These are phyloP conservation scores for Chrysoporthe austroafricana DNA, from an alignment of 2,329 filamentous ascomycete genomes.

Conservation along the genomic window DNA sequence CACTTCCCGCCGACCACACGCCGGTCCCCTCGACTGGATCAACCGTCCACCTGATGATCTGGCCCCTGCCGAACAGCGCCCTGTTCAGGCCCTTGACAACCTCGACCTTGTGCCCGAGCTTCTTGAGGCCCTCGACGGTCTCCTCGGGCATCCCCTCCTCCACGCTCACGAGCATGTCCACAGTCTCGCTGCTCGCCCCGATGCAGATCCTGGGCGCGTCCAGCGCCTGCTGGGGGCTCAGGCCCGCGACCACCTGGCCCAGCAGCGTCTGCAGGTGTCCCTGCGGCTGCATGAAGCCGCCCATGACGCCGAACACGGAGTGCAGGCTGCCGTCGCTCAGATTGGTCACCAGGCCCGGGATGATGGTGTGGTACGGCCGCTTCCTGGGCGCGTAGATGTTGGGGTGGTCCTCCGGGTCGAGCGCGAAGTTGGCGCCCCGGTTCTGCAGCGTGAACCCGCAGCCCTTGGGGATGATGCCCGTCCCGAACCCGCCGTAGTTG, in stretches of 20 bases:
- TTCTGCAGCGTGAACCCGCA: constrained; percentile 96
- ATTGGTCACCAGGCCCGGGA: constrained; percentile 88
- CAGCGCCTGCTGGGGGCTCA: constrained; percentile 84
- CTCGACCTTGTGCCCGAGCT: constrained; percentile 73
- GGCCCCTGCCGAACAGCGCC: constrained; percentile 79
- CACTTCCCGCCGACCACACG: constrained; percentile 88
- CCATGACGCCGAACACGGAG: constrained; percentile 94
- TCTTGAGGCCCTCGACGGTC: constrained; percentile 67
- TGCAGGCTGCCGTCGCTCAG: constrained; percentile 73
- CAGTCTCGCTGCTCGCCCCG: constrained; percentile 70
- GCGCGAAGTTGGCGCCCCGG: constrained; percentile 83
- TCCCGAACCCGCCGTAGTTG: constrained; percentile 89
- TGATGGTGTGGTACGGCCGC: constrained; percentile 96
- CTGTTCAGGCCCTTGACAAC: constrained; percentile 69
- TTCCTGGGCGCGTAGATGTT: constrained; percentile 82
- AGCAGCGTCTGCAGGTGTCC: constrained; percentile 92
- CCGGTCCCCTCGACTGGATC: constrained; percentile 69
- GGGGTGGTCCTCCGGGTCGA: constrained; percentile 68
- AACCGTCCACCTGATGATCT: constrained; percentile 78
- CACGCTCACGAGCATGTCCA: constrained; percentile 70
- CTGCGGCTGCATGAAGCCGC: constrained; percentile 97
- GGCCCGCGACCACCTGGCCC: constrained; percentile 81
- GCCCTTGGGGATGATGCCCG: constrained; percentile 78
- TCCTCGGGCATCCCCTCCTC: constrained; percentile 80
- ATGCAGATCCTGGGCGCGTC: constrained; percentile 93